Conservation (phyloP, 1,284 basidiomycete species). For the Cutaneotrichosporon cavernicola region DNA sequence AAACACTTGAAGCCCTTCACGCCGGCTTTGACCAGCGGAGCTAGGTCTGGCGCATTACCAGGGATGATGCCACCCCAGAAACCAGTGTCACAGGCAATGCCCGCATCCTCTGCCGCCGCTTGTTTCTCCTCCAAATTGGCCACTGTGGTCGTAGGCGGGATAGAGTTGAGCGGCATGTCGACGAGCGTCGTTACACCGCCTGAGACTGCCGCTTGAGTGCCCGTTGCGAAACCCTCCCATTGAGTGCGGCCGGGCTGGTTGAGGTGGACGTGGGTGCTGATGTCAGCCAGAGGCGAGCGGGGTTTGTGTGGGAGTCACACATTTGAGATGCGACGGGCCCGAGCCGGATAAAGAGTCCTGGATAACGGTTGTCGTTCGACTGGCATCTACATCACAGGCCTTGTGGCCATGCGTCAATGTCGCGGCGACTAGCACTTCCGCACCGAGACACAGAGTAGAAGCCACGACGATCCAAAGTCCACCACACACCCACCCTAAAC, state of each 20-base stretch:
- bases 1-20: constrained; percentile 96
- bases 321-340: neutral
- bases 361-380: too few relatives aligned
- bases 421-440: too few relatives aligned
- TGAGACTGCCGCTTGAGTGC: constrained; percentile 79
- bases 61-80: constrained; percentile 96
- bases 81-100: constrained; percentile 70
- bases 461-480: too few relatives aligned
- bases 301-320: too few relatives aligned
- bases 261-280: constrained; percentile 83
- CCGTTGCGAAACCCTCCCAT: constrained; percentile 92
- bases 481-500: too few relatives aligned
- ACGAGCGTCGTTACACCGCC: constrained; percentile 89
- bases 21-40: constrained; percentile 67
- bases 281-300: neutral
- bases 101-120: constrained; percentile 58
- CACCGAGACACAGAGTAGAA: too few relatives aligned
- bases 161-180: constrained; percentile 94
- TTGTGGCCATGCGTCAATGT: too few relatives aligned
- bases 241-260: constrained; percentile 76
- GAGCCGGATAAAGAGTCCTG: neutral
- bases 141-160: constrained; percentile 86
- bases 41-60: constrained; percentile 62
- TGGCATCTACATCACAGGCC: too few relatives aligned
- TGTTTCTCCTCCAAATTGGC: constrained; percentile 69